A percentile compares a stretch with the other conserved stretches of the same genome.
These are phyloP conservation scores for Fusarium ramigenum DNA, from an alignment of 2,329 filamentous ascomycete genomes.

Conservation along the genomic window DNA sequence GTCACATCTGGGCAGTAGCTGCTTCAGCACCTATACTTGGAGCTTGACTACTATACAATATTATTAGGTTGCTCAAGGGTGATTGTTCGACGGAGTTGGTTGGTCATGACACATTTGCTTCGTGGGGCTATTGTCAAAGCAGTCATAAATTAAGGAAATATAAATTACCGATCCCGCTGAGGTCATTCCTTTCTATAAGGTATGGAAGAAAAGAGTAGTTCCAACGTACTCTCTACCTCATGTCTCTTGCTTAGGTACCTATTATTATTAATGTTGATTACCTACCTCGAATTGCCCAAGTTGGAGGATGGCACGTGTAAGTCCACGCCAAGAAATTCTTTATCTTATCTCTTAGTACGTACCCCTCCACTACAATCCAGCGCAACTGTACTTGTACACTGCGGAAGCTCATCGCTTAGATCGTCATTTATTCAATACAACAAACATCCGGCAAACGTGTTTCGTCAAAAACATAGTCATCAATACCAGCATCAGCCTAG, in stretches of 20 bases:
- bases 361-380: conserved; percentile 24
- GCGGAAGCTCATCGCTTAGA: conserved; percentile 20
- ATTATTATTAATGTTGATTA: neutral
- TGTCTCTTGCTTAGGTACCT: neutral
- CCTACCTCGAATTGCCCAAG: neutral
- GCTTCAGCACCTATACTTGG: neutral
- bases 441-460: neutral
- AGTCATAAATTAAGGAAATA: neutral
- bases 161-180: no score
- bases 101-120: neutral
- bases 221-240: neutral
- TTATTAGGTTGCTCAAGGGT: no score
- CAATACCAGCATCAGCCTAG: neutral
- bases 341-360: conserved; percentile 37
- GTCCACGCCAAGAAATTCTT: conserved; percentile 15
- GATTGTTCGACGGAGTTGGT: neutral
- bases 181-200: neutral
- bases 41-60: neutral
- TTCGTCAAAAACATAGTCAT: conserved; percentile 1
- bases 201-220: neutral
- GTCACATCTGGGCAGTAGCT: neutral
- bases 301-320: conserved; percentile 7
- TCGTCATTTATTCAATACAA: conserved; percentile 22
- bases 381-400: conserved; percentile 2
- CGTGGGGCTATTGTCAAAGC: neutral